Conservation (phyloP, 73 alveolate species). For the Paramecium octaurelia region DNA sequence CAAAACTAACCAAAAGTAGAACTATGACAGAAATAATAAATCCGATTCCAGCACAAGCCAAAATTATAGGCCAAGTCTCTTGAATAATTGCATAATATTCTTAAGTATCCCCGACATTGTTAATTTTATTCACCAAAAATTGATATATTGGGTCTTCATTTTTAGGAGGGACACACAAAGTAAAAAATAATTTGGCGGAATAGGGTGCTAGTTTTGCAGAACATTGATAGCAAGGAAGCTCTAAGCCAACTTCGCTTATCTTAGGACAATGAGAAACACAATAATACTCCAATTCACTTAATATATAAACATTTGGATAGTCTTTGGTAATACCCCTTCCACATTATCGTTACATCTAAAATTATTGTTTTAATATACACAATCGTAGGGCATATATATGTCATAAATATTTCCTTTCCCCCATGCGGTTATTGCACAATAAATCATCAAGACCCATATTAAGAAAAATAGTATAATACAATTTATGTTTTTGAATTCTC, state of each 20-base stretch:
- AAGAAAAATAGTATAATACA: neutral
- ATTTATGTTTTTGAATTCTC: neutral
- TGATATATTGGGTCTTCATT: neutral
- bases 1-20: neutral
- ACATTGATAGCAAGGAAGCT: neutral
- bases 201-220: neutral
- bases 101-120: too few species aligned
- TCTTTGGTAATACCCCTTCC: neutral
- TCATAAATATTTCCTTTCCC: neutral
- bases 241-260: neutral
- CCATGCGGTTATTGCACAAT: neutral
- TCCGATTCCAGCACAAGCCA: too few species aligned
- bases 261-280: slow-evolving; percentile 36
- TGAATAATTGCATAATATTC: neutral
- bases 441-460: neutral
- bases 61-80: neutral
- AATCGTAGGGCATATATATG: neutral
- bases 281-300: neutral
- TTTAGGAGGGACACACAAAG: neutral
- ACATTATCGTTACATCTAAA: neutral
- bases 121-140: too few species aligned
- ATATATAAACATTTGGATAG: neutral
- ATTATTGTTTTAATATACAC: neutral
- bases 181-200: neutral
- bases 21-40: neutral